phyloP scores from a whole-genome alignment of 129 eudicot species.

The Escallonia herrerae region DNA sequence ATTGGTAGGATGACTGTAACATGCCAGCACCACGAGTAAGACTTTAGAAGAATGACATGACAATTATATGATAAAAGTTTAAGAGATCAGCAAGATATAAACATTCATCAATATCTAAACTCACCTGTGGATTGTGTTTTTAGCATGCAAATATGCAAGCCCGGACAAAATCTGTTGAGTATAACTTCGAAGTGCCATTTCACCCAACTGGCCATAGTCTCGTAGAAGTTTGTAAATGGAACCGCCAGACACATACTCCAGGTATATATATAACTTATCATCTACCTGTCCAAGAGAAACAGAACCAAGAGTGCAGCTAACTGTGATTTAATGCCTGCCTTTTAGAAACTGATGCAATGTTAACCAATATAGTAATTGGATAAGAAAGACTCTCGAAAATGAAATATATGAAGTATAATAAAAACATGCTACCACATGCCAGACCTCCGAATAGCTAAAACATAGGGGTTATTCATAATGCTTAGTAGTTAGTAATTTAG shows the following conservation, averaged over 20 bases:
- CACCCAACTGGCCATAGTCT: constrained; percentile 63
- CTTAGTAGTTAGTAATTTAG: too few species aligned
- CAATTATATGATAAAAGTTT: background rate
- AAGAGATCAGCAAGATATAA: background rate
- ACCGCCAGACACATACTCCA: constrained; percentile 81
- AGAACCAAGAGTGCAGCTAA: constrained; percentile 3
- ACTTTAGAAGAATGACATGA: background rate
- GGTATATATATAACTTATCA: constrained; percentile 57
- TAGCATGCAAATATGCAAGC: constrained; percentile 60
- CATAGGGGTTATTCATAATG: too few species aligned
- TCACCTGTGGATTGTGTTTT: constrained; percentile 64
- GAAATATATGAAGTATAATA: too few species aligned
- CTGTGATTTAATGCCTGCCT: background rate
- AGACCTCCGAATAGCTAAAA: too few species aligned
- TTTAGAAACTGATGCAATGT: background rate
- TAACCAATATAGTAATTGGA: background rate
- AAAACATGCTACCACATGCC: too few species aligned
- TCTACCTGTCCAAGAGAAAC: constrained; percentile 36
- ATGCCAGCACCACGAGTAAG: background rate
- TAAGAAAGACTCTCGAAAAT: too few species aligned
- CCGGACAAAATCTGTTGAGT: constrained; percentile 61
- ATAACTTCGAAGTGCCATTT: constrained; percentile 54
- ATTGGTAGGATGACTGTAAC: background rate
- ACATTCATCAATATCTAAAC: background rate
- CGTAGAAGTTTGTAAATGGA: constrained; percentile 73